These are phyloP conservation scores for Rhizophlyctis rosea DNA, from an alignment of 192 early-diverging fungal species.

Conservation along the genomic window DNA sequence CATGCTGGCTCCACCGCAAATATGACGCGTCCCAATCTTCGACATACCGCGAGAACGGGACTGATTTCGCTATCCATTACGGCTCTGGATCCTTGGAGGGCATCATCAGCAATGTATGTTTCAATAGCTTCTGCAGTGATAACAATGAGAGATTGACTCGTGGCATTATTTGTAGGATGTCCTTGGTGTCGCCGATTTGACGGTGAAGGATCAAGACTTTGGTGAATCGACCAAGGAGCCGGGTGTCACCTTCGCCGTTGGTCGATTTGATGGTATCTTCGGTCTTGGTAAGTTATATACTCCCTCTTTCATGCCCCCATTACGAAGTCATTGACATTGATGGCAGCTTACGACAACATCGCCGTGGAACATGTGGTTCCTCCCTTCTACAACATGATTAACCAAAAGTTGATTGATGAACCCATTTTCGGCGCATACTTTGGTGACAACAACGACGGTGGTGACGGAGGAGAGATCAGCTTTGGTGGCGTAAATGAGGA, in stretches of 20 bases:
- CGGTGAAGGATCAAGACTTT: constrained; percentile 75
- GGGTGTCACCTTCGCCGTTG: constrained; percentile 90
- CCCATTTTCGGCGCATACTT: constrained; percentile 91
- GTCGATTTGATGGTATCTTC: constrained; percentile 96
- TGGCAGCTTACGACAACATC: constrained; percentile 59
- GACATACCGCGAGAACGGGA: constrained; percentile 85
- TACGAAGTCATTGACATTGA: too few relatives aligned
- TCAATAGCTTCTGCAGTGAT: constrained; percentile 5
- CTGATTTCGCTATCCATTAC: constrained; percentile 92
- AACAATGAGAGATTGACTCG: too few relatives aligned
- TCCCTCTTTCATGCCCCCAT: background rate
- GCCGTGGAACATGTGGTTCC: constrained; percentile 85
- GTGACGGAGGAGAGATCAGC: constrained; percentile 80
- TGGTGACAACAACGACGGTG: constrained; percentile 65
- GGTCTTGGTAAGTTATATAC: constrained; percentile 92
- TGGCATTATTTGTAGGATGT: constrained; percentile 66
- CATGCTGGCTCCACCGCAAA: constrained; percentile 88
- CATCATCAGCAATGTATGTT: constrained; percentile 72
- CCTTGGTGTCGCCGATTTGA: constrained; percentile 70
- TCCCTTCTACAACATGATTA: constrained; percentile 91
- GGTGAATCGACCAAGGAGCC: constrained; percentile 97
- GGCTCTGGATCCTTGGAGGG: constrained; percentile 93
- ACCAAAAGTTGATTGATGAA: constrained; percentile 72
- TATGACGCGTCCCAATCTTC: constrained; percentile 82
- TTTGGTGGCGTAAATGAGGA: constrained; percentile 81